Conservation (phyloP, 768 basidiomycete species). For the Lepiota brunneoincarnata region DNA sequence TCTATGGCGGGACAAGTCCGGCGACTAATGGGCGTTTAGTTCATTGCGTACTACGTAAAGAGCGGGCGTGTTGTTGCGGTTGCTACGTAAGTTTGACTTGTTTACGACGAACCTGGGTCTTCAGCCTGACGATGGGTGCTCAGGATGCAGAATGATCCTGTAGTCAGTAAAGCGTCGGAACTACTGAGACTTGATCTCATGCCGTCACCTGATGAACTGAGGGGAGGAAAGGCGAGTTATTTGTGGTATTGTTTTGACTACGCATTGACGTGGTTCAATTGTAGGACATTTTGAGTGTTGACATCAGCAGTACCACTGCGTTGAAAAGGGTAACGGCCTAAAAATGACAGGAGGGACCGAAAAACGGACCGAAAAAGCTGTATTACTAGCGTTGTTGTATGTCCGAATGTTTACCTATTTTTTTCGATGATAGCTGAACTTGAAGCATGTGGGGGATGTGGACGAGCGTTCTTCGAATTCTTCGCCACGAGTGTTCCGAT, state of each 20-base stretch:
- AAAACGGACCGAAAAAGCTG: neutral
- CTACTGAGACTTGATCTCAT: slow-evolving; percentile 75
- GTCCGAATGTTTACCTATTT: neutral
- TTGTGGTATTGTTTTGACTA: neutral
- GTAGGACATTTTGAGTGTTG: slow-evolving; percentile 39
- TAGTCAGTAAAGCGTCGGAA: slow-evolving; percentile 76
- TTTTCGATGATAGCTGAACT: no score
- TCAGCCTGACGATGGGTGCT: neutral
- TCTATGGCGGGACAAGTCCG: neutral
- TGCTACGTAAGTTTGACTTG: slow-evolving; percentile 42
- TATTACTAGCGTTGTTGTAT: neutral
- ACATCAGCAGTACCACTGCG: slow-evolving; percentile 34
- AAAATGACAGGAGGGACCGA: neutral
- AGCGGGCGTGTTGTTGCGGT: slow-evolving; percentile 63
- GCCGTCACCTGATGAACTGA: slow-evolving; percentile 74
- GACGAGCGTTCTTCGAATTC: no score
- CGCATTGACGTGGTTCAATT: neutral
- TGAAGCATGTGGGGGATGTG: no score
- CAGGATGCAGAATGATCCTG: slow-evolving; percentile 81
- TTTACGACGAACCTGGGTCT: neutral
- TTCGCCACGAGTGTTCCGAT: no score
- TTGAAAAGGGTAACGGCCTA: slow-evolving; percentile 20
- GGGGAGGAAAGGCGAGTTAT: slow-evolving; percentile 61
- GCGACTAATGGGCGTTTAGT: slow-evolving; percentile 36
- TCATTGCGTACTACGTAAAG: slow-evolving; percentile 78